Conservation (phyloP, 495 filamentous ascomycete genomes). For the Platismatia glauca region DNA sequence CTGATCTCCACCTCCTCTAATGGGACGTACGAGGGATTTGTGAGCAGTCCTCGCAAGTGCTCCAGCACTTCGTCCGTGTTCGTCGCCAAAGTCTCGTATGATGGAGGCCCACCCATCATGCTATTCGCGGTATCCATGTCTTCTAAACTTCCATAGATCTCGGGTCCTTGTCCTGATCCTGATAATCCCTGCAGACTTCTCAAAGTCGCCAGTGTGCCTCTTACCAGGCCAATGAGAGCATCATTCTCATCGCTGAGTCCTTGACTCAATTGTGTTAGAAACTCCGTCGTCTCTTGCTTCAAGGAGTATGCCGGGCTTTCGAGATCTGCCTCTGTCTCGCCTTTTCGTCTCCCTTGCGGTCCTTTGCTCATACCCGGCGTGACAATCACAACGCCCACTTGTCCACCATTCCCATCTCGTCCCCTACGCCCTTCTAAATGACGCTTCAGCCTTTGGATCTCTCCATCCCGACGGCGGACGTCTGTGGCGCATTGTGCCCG, state of each 20-base stretch:
- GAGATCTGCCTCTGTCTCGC: slow-evolving; percentile 39
- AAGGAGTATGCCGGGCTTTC: slow-evolving; percentile 61
- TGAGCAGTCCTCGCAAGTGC: slow-evolving; percentile 72
- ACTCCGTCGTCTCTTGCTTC: slow-evolving; percentile 80
- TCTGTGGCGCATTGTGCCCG: slow-evolving; percentile 84
- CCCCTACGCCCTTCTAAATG: slow-evolving; percentile 56
- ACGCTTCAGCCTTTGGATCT: slow-evolving; percentile 79
- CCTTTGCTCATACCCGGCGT: slow-evolving; percentile 42
- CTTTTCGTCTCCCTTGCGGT: slow-evolving; percentile 31
- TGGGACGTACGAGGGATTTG: slow-evolving; percentile 91
- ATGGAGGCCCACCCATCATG: slow-evolving; percentile 35
- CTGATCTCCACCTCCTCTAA: slow-evolving; percentile 88
- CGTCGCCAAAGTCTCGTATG: slow-evolving; percentile 60
- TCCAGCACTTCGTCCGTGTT: slow-evolving; percentile 69
- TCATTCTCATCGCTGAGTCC: slow-evolving; percentile 93
- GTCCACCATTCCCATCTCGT: slow-evolving; percentile 37
- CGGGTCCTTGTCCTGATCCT: slow-evolving; percentile 28
- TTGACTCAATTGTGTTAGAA: slow-evolving; percentile 80
- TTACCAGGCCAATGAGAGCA: slow-evolving; percentile 60
- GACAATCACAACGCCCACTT: slow-evolving; percentile 32
- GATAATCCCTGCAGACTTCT: slow-evolving; percentile 70
- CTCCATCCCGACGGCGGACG: slow-evolving; percentile 79
- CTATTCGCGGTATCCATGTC: slow-evolving; percentile 31
- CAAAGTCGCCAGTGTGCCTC: slow-evolving; percentile 60
- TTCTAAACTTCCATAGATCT: slow-evolving; percentile 8